A percentile compares a stretch with the other conserved stretches of the same genome.
Evolutionary conservation across 2,329 filamentous ascomycete genomes (phyloP).

Genomic region (Pseudomassariella vexata): DNA sequence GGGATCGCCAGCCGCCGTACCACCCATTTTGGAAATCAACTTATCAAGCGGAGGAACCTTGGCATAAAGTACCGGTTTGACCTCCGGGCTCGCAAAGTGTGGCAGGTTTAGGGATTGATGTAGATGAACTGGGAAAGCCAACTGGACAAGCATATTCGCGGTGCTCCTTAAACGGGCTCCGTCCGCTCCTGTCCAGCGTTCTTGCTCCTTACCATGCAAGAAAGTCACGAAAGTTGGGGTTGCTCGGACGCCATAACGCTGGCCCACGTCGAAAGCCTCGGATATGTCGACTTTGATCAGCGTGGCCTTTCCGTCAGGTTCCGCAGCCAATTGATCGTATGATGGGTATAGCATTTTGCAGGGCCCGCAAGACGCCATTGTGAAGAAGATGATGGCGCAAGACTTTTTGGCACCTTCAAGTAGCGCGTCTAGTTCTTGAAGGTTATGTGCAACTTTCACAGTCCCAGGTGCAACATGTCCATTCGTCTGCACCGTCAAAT

Average conservation of each 20-base stretch:
- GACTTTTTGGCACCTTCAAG: constrained; percentile 56
- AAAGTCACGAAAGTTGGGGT: constrained; percentile 91
- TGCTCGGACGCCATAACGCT: constrained; percentile 61
- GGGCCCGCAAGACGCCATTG: constrained; percentile 77
- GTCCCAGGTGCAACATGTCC: constrained; percentile 24
- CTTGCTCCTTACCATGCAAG: constrained; percentile 66
- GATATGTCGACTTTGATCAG: constrained; percentile 82
- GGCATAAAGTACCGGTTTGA: constrained; percentile 64
- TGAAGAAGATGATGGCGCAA: constrained; percentile 86
- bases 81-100: constrained; percentile 57
- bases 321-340: constrained; percentile 73
- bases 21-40: constrained; percentile 71
- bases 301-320: constrained; percentile 60
- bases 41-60: constrained; percentile 82
- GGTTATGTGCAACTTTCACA: constrained; percentile 56
- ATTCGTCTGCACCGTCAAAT: not conserved
- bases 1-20: constrained; percentile 45
- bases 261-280: constrained; percentile 56
- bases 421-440: constrained; percentile 54
- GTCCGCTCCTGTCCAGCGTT: constrained; percentile 77
- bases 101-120: constrained; percentile 69
- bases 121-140: constrained; percentile 69
- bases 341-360: constrained; percentile 79
- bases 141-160: constrained; percentile 66
- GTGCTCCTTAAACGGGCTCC: constrained; percentile 62